phyloP scores from a whole-genome alignment of 2,329 filamentous ascomycete genomes.

The Pleoardoris graminearum region DNA sequence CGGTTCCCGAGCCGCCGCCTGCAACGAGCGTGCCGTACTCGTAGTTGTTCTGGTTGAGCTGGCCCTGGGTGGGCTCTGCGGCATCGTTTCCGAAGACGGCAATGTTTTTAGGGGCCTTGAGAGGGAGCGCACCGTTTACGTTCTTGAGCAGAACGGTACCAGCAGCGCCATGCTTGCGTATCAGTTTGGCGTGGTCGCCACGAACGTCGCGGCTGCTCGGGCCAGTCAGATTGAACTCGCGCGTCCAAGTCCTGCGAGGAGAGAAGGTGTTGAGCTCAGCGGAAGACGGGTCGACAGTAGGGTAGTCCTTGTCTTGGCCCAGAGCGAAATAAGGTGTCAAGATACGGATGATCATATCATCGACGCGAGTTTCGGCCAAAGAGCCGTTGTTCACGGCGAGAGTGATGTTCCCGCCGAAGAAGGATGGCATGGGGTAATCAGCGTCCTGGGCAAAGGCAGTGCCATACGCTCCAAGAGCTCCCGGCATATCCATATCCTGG shows the following conservation, averaged over 20 bases:
- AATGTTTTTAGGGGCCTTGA: conserved; percentile 56
- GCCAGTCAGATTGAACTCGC: conserved; percentile 42
- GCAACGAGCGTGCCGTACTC: conserved; percentile 49
- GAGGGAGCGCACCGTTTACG: conserved; percentile 52
- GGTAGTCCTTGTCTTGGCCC: conserved; percentile 48
- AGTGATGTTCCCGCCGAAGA: conserved; percentile 46
- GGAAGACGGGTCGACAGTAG: conserved; percentile 40
- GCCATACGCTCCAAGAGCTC: conserved; percentile 38
- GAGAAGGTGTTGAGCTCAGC: conserved; percentile 45
- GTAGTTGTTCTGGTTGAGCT: conserved; percentile 42
- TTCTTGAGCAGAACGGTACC: conserved; percentile 56
- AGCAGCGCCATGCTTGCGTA: conserved; percentile 48
- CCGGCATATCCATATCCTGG: conserved; percentile 55
- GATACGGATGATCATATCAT: conserved; percentile 54
- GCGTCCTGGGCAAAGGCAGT: conserved; percentile 23
- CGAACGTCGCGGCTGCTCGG: conserved; percentile 41
- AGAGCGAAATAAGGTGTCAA: conserved; percentile 52
- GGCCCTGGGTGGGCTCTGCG: conserved; percentile 42
- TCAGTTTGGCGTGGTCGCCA: conserved; percentile 48
- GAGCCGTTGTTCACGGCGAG: conserved; percentile 47
- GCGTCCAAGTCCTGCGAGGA: conserved; percentile 41
- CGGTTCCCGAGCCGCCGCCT: conserved; percentile 50
- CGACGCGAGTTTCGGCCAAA: conserved; percentile 43
- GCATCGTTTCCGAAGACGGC: conserved; percentile 57
- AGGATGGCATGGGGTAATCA: conserved; percentile 22